Evolutionary conservation across 257 asterid genomes (phyloP).

Genomic region (Solanum medicagineum): DNA sequence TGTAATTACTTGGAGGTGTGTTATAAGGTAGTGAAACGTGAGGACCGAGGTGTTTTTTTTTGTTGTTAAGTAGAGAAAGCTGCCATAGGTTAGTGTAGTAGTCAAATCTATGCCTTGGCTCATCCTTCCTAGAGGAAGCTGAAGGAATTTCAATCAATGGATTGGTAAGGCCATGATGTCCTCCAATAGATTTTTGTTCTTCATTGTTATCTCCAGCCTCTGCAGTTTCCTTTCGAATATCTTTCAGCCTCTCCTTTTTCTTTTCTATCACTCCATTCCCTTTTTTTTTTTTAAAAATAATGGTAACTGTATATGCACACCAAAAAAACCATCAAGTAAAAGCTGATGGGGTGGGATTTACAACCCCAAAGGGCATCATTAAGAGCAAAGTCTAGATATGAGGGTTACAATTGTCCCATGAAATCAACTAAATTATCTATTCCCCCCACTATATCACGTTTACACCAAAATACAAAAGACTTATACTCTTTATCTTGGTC

Average conservation of each 20-base stretch:
- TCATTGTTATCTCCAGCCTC: conserved; percentile 10
- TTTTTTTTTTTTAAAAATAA: neutral
- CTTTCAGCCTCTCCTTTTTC: conserved; percentile 65
- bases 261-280: conserved; percentile 62
- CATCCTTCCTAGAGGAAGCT: neutral
- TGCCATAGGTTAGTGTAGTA: conserved; percentile 73
- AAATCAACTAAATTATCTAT: neutral
- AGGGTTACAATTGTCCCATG: neutral
- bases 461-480: neutral
- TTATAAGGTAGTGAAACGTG: conserved; percentile 34
- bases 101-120: conserved; percentile 56
- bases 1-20: conserved; percentile 45
- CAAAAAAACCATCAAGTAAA: neutral
- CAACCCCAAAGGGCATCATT: neutral
- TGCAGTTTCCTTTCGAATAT: conserved; percentile 56
- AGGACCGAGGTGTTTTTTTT: conserved; percentile 5
- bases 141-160: conserved; percentile 42
- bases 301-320: neutral
- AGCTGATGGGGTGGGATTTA: neutral
- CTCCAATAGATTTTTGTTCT: conserved; percentile 9
- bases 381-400: neutral
- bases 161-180: conserved; percentile 41
- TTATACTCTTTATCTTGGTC: no score
- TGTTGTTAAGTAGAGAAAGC: conserved; percentile 39
- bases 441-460: neutral